A percentile compares a stretch with the other conserved stretches of the same genome.
Conservation (phyloP, 2,329 filamentous ascomycete species). For the Chaetomium olivaceum region DNA sequence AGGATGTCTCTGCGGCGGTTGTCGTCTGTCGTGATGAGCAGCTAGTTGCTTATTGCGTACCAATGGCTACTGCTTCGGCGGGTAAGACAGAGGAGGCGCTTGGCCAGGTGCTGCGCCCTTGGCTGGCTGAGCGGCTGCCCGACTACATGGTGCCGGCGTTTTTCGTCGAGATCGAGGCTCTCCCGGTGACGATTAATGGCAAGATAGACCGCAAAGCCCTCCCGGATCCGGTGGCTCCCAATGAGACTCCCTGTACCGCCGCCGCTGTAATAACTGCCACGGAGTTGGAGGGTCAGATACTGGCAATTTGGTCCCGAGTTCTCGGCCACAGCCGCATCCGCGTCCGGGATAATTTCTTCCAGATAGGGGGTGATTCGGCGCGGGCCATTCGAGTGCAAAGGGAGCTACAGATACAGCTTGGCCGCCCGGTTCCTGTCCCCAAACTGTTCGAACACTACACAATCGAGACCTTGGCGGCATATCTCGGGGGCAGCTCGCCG, state of each 20-base stretch:
- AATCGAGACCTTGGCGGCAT: background rate
- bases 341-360: background rate
- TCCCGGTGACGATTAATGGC: background rate
- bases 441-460: conserved; percentile 1
- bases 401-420: background rate
- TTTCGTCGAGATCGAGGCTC: background rate
- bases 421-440: background rate
- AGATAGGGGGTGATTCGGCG: background rate
- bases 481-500: background rate
- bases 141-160: background rate
- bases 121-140: background rate
- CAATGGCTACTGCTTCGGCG: background rate
- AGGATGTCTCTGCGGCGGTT: background rate
- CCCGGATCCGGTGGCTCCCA: background rate
- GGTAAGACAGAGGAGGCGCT: background rate
- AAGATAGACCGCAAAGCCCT: background rate
- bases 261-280: background rate
- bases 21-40: background rate
- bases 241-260: background rate
- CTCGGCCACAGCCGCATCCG: background rate
- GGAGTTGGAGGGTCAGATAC: background rate
- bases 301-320: background rate
- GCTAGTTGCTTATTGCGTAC: background rate
- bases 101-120: background rate
- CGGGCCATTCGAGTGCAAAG: background rate